Evolutionary conservation across 495 filamentous ascomycete genomes (phyloP).

Genomic region (Tuber borchii): DNA sequence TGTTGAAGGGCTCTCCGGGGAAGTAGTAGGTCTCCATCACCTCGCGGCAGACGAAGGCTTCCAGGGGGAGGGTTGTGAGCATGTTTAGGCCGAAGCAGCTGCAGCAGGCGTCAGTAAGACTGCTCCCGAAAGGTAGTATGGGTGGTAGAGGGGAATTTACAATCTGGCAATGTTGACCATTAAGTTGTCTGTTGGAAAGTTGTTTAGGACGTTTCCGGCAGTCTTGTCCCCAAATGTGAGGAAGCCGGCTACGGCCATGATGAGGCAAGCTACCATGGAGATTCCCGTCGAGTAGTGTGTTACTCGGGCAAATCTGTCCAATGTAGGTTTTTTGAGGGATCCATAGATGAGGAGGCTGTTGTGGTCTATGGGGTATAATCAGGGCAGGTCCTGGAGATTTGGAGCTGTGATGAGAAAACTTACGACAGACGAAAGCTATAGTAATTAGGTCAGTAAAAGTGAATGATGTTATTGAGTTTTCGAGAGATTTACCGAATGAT

Average conservation of each 20-base stretch:
- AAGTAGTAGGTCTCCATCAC: conserved; percentile 95
- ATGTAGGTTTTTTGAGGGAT: conserved; percentile 83
- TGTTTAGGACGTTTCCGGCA: conserved; percentile 92
- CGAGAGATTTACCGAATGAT: conserved; percentile 64
- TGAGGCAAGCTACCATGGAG: conserved; percentile 79
- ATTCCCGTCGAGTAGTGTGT: conserved; percentile 87
- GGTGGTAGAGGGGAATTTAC: conserved; percentile 45
- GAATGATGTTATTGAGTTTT: neutral
- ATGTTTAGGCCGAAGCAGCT: conserved; percentile 94
- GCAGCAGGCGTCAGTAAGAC: neutral
- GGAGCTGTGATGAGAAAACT: conserved; percentile 32
- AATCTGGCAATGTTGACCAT: conserved; percentile 91
- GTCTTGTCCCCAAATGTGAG: conserved; percentile 88
- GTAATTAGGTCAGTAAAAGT: conserved; percentile 9
- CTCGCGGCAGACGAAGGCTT: conserved; percentile 94
- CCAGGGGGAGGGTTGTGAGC: conserved; percentile 91
- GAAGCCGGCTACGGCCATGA: conserved; percentile 84
- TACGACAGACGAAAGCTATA: conserved; percentile 49
- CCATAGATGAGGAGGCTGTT: conserved; percentile 97
- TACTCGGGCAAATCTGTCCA: conserved; percentile 85
- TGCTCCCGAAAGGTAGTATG: neutral
- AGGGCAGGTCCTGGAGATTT: conserved; percentile 22
- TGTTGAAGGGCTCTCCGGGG: conserved; percentile 67
- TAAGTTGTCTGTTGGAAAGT: conserved; percentile 81
- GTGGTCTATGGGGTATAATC: conserved; percentile 55